Base-by-base conservation (phyloP, 768 basidiomycete species). In the Auricularia heimuer region DNA sequence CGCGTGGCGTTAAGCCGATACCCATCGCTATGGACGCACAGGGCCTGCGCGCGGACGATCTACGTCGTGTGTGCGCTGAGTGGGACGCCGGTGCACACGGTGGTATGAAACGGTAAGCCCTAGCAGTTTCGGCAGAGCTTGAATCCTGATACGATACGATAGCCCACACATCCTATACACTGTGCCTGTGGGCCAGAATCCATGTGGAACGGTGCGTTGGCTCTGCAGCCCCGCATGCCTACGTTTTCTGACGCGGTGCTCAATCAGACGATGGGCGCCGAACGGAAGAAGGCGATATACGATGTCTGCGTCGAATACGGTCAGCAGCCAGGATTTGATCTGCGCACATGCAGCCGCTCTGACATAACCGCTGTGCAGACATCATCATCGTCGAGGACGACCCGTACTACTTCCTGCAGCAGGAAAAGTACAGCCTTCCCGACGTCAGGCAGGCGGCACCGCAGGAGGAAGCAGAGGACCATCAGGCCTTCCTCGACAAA, bases 101-200 rank as follows among this genome's bases (percentile, higher is more conserved):
- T 24, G 85, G 83, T 8, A 83, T 82, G 70, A 78, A 78, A 62
- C 79, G 89, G 83, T 86, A 73, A 39, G 71, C 69, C 29, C 29
- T 29, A 29, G 39, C 39, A 7, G 8, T 14, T 42, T 42, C 12
- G 8, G 12, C 39, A 42, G 8, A 14, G 39, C 7, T 7, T 14
- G 39, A 42, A 42, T 8, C 8, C 39, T n/a, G 42, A 62, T 35
- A 33, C 12, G 29, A 29, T 29, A 1, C 63, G 34, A 3, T 64
- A 88, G 87, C 42, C 88, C 88, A 47, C 86, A 82, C 69, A 81
- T 90, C 35, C 79, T 90, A 73, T 90, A 90, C 72, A 88, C 85
- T 3, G 79, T 91, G 10, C 89, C 90, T 0, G 80, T 90, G n/a
- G 90, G 89, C 33, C 90, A 94, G 75, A 94, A 94, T 73, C 92